Evolutionary conservation across 1,139 yeast genomes (phyloP).

Genomic region (Casaregolazyma lundiana): DNA sequence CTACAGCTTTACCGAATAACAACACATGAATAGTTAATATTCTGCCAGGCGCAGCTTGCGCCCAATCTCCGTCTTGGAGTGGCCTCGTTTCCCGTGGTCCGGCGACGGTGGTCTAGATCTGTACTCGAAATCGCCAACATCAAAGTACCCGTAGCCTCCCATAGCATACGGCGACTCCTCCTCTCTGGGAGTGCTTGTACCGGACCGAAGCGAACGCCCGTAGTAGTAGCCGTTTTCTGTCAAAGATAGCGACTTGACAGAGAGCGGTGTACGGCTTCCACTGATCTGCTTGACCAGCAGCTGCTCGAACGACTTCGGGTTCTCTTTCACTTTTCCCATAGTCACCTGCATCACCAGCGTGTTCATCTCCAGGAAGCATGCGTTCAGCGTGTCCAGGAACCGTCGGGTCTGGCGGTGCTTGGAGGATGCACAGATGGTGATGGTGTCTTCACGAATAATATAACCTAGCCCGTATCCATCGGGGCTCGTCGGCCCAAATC

Average conservation of each 20-base stretch:
- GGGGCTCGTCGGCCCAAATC: slow-evolving; percentile 88
- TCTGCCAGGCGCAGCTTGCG: slow-evolving; percentile 70
- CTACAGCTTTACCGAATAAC: too few species aligned
- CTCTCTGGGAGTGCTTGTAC: slow-evolving; percentile 25
- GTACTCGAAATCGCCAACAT: slow-evolving; percentile 57
- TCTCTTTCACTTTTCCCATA: slow-evolving; percentile 8
- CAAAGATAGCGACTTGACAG: background rate
- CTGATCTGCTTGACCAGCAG: slow-evolving; percentile 10
- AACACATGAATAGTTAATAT: slow-evolving; percentile 39
- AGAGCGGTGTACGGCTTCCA: background rate
- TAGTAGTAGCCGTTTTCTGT: slow-evolving; percentile 6
- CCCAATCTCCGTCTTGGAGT: slow-evolving; percentile 56
- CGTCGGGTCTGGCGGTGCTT: slow-evolving; percentile 88
- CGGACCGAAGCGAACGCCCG: slow-evolving; percentile 10
- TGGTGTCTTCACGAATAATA: slow-evolving; percentile 78
- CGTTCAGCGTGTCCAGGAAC: slow-evolving; percentile 68
- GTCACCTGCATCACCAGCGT: slow-evolving; percentile 47
- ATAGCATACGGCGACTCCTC: slow-evolving; percentile 46
- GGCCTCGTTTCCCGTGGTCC: slow-evolving; percentile 37
- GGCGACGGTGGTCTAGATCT: slow-evolving; percentile 70
- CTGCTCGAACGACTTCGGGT: slow-evolving; percentile 23
- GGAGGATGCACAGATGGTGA: slow-evolving; percentile 82
- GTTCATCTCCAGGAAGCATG: slow-evolving; percentile 62
- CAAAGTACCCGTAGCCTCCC: slow-evolving; percentile 79
- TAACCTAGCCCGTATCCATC: slow-evolving; percentile 92